Base-by-base conservation (phyloP, 768 basidiomycete genomes). In the Pilatotrama ljubarskyi region DNA sequence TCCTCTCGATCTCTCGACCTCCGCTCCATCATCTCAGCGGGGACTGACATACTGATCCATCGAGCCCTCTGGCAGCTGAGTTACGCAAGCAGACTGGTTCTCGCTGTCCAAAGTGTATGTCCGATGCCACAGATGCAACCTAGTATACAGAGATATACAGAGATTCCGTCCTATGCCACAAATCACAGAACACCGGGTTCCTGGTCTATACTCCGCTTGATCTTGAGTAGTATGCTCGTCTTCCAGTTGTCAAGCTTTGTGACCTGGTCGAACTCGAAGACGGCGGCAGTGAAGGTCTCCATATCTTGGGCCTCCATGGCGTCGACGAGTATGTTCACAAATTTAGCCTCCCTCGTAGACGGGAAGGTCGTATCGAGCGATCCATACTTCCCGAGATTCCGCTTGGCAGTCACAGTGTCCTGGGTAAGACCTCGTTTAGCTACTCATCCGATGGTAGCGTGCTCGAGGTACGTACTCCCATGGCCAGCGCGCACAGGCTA, bases 241-340 rank as follows among this genome's bases (percentile, higher is more conserved):
- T 98, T 98, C 95, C 94, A 97, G 73, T 90, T 90, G 72, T 98
- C 96, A 70, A 99, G 75, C 76, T 92, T 94, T 38, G 86, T 90
- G 61, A 98, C 84, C 70, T 94, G 88, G 73, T 98, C 95, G 71
- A 84, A 98, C 71, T 95, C 93, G 42, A 84, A 85, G n/a, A 96
- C 87, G n/a, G 87, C 87, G 17, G 76, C 86, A 5, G 91, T 93
- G 72, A 90, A 96, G 24, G 78, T 74, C 66, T 91, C 86, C 74
- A 84, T 67, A 76, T 91, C 89, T 6, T 84, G 87, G 32, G 76
- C 77, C 54, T 88, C 87, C 57, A 87, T 83, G 4, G 93, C 86
- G n/a, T 95, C 90, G 29, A 87, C 82, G 54, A 98, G 77, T 7
- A 82, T 82, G 51, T 81, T 82, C 49, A 95, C 70, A 72, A 98